Evolutionary conservation across 2,329 filamentous ascomycete species (phyloP).

Genomic region (Colletotrichum incanum): DNA sequence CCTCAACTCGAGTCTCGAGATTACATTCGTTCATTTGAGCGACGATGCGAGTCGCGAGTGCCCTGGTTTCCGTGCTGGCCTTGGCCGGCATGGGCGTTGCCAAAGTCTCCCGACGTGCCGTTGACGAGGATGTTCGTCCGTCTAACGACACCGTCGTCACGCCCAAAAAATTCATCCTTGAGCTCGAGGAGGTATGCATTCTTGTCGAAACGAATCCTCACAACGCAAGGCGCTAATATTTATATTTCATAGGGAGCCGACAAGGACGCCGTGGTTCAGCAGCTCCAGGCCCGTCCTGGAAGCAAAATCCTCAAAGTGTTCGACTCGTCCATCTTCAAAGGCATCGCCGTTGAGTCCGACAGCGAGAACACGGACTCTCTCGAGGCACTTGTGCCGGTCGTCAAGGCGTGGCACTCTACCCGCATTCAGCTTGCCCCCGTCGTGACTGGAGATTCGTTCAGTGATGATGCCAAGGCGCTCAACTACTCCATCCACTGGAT

Average conservation of each 20-base stretch:
- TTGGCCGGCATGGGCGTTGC: conserved; percentile 32
- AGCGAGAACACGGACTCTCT: conserved; percentile 43
- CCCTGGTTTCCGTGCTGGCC: conserved; percentile 35
- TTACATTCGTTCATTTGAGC: conserved; percentile 6
- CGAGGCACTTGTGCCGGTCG: conserved; percentile 35
- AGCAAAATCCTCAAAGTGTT: conserved; percentile 43
- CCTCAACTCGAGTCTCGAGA: neutral
- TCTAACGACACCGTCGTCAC: conserved; percentile 29
- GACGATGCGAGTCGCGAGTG: conserved; percentile 33
- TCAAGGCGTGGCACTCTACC: conserved; percentile 41
- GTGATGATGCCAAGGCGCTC: conserved; percentile 33
- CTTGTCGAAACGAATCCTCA: neutral
- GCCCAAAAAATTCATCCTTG: conserved; percentile 43
- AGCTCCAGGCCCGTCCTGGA: conserved; percentile 31
- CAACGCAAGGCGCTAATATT: neutral
- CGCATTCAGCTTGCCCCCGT: conserved; percentile 38
- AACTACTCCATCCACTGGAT: conserved; percentile 56
- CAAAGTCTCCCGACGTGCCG: conserved; percentile 27
- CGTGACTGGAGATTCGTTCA: conserved; percentile 31
- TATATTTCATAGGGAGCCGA: conserved; percentile 15
- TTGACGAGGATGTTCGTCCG: conserved; percentile 15
- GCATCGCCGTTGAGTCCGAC: conserved; percentile 42
- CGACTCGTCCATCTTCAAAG: conserved; percentile 51
- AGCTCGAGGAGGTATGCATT: conserved; percentile 29
- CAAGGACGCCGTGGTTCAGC: conserved; percentile 35